Percentiles rank a stretch among this genome's conserved stretches.
Conservation (phyloP, 2,329 filamentous ascomycete genomes). For the Aspergillus sp. region DNA sequence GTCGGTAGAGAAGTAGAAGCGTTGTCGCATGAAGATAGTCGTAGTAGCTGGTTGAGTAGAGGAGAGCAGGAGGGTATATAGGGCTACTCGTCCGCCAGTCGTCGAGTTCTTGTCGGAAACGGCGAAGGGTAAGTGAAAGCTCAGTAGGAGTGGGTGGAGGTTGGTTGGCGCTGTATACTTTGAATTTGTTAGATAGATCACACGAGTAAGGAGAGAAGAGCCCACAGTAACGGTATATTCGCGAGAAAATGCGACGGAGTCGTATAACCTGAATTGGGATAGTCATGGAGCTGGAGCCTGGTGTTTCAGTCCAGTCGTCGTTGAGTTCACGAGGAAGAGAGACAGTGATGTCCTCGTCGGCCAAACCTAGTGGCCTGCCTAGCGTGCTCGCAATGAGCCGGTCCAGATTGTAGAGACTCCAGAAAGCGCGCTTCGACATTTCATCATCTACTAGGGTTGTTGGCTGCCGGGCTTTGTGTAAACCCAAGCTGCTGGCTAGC, state of each 20-base stretch:
- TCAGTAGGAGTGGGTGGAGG: conserved; percentile 34
- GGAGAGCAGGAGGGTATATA: conserved; percentile 40
- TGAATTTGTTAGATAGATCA: not conserved
- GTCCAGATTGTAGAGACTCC: conserved; percentile 51
- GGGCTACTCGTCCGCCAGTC: conserved; percentile 44
- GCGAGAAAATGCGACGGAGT: conserved; percentile 44
- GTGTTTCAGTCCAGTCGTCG: conserved; percentile 43
- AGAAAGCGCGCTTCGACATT: conserved; percentile 49
- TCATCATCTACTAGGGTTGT: conserved; percentile 41
- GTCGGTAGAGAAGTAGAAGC: conserved; percentile 44
- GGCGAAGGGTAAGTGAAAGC: conserved; percentile 31
- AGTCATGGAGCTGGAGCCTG: conserved; percentile 42
- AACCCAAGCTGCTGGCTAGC: conserved; percentile 42
- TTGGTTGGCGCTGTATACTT: conserved; percentile 42
- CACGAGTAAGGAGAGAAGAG: not conserved
- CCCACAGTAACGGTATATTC: conserved; percentile 45
- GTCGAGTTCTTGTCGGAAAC: conserved; percentile 43
- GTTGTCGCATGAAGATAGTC: conserved; percentile 47
- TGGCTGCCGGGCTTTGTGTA: conserved; percentile 40
- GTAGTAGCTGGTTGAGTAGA: conserved; percentile 48
- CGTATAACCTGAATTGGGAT: conserved; percentile 44
- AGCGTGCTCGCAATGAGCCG: conserved; percentile 46
- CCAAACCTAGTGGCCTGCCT: conserved; percentile 45
- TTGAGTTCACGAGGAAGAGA: conserved; percentile 44
- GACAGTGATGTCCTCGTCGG: conserved; percentile 49